These are phyloP conservation scores for Botrytis medusae DNA, from an alignment of 2,329 filamentous ascomycete species.

Conservation along the genomic window DNA sequence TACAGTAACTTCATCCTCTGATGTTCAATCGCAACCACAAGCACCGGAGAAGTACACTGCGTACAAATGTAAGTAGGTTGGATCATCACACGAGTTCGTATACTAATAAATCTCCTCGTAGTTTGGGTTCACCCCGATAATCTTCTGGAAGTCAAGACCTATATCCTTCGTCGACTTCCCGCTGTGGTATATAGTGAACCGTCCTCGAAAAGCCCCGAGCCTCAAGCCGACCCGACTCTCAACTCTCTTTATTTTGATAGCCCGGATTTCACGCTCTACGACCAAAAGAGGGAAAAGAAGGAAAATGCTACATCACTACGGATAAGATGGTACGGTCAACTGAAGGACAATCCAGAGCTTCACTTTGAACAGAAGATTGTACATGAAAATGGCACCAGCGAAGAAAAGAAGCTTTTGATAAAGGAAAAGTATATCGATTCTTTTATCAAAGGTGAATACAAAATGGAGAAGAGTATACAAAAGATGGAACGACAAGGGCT, in stretches of 20 bases:
- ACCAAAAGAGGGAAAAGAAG: slow-evolving; percentile 75
- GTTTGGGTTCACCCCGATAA: slow-evolving; percentile 97
- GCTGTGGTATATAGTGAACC: slow-evolving; percentile 92
- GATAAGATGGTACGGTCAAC: slow-evolving; percentile 86
- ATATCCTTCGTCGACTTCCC: slow-evolving; percentile 86
- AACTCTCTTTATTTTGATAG: slow-evolving; percentile 97
- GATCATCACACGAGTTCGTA: no score
- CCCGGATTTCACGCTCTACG: slow-evolving; percentile 80
- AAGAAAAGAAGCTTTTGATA: slow-evolving; percentile 77
- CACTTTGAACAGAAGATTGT: slow-evolving; percentile 88
- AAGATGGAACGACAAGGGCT: slow-evolving; percentile 81
- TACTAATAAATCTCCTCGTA: slow-evolving; percentile 43
- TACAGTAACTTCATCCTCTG: slow-evolving; percentile 39
- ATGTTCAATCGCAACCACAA: slow-evolving; percentile 54
- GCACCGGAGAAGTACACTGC: slow-evolving; percentile 76
- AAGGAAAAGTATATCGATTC: slow-evolving; percentile 92
- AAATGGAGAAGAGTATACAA: slow-evolving; percentile 84
- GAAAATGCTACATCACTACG: slow-evolving; percentile 79
- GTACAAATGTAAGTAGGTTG: slow-evolving; percentile 70
- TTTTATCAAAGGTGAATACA: slow-evolving; percentile 84
- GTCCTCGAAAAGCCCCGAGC: slow-evolving; percentile 77
- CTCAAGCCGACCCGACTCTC: slow-evolving; percentile 79
- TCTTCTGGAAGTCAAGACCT: slow-evolving; percentile 93
- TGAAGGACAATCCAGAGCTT: slow-evolving; percentile 76
- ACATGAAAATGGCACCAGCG: slow-evolving; percentile 71